A percentile compares a stretch with the other conserved stretches of the same genome.
phyloP scores from a whole-genome alignment of 2,329 filamentous ascomycete species.

The Fusarium beomiforme region DNA sequence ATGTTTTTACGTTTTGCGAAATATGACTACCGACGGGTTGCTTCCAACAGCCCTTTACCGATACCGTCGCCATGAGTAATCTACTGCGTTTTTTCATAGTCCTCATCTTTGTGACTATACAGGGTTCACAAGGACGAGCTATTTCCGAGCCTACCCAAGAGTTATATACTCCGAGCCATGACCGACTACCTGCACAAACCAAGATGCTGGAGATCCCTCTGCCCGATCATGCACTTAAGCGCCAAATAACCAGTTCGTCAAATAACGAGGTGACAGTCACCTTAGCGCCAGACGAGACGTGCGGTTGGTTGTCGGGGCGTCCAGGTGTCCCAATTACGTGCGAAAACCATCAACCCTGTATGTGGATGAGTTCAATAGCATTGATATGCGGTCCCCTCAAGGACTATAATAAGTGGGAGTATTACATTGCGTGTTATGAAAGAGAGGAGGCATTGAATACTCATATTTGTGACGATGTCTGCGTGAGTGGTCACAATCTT shows the following conservation, averaged over 20 bases:
- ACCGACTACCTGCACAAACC: background rate
- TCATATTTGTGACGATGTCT: background rate
- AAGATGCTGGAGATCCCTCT: background rate
- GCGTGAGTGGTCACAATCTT: background rate
- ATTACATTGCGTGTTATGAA: background rate
- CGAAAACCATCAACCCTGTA: background rate
- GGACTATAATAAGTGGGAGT: background rate
- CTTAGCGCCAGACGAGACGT: background rate
- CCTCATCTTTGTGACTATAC: background rate
- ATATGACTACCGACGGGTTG: background rate
- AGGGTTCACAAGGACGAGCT: background rate
- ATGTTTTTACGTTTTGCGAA: background rate
- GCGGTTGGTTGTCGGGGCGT: background rate
- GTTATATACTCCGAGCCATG: background rate
- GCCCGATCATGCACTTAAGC: background rate
- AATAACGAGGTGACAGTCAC: background rate
- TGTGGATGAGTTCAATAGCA: background rate
- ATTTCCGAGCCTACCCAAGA: background rate
- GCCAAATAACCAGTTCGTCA: background rate
- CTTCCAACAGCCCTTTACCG: background rate
- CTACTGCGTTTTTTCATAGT: background rate
- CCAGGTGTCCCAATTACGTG: background rate
- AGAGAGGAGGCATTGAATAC: background rate
- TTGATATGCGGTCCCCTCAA: background rate
- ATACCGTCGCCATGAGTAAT: background rate